A percentile compares a stretch with the other conserved stretches of the same genome.
Conservation (phyloP, 2,329 filamentous ascomycete genomes). For the Fusarium lateritium region DNA sequence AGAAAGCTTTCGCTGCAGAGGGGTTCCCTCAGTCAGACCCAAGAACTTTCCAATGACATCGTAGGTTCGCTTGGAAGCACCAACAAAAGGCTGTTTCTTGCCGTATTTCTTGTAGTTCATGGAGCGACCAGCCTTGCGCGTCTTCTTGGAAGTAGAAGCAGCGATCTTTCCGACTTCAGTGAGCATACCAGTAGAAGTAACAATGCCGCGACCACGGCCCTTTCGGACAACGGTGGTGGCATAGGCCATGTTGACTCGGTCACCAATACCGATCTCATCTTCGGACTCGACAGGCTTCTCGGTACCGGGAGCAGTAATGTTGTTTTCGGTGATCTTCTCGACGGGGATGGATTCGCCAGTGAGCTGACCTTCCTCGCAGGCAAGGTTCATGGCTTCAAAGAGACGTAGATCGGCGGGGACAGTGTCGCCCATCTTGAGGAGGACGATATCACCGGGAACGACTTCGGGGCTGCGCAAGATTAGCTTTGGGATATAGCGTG, state of each 20-base stretch:
- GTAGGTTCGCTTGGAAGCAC: conserved; percentile 62
- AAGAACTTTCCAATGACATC: conserved; percentile 71
- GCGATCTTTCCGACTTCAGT: conserved; percentile 81
- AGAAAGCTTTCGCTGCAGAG: conserved; percentile 82
- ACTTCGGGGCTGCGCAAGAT: conserved; percentile 67
- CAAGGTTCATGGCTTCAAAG: conserved; percentile 82
- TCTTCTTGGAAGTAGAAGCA: conserved; percentile 66
- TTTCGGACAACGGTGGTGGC: conserved; percentile 81
- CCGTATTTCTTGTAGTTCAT: conserved; percentile 69
- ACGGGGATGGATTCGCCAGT: conserved; percentile 83
- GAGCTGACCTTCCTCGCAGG: conserved; percentile 83
- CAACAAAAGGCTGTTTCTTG: conserved; percentile 64
- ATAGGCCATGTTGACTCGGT: conserved; percentile 82
- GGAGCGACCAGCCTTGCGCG: conserved; percentile 68
- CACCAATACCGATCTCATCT: conserved; percentile 74
- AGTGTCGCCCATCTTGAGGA: conserved; percentile 79
- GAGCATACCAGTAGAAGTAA: conserved; percentile 79
- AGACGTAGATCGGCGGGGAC: conserved; percentile 80
- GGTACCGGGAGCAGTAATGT: conserved; percentile 60
- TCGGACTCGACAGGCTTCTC: conserved; percentile 62
- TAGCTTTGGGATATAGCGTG: conserved; percentile 6
- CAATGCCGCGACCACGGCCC: conserved; percentile 80
- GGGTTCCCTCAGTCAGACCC: conserved; percentile 77
- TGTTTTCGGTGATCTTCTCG: conserved; percentile 72
- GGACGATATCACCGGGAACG: conserved; percentile 79